phyloP scores from a whole-genome alignment of 2,329 filamentous ascomycete genomes.

The Claviceps sp. region DNA sequence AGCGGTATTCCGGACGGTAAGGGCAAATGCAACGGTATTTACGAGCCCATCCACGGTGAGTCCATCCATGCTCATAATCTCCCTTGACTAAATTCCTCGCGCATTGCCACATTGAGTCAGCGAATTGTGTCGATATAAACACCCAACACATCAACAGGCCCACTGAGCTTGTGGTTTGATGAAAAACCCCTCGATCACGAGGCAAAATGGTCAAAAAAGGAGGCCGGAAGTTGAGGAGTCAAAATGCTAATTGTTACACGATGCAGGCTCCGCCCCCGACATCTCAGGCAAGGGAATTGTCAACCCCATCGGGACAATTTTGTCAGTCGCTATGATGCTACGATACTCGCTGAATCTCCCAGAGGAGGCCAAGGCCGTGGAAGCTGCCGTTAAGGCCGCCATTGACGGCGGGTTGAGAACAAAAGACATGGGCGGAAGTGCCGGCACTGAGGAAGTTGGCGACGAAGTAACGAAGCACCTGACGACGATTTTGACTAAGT shows the following conservation, averaged over 20 bases:
- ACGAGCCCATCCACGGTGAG: slow-evolving; percentile 60
- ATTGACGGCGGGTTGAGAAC: slow-evolving; percentile 71
- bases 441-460: slow-evolving; percentile 58
- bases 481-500: slow-evolving; percentile 34
- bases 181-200: neutral
- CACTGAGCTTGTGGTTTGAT: neutral
- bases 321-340: slow-evolving; percentile 92
- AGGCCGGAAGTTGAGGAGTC: neutral
- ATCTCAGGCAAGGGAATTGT: slow-evolving; percentile 54
- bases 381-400: slow-evolving; percentile 65
- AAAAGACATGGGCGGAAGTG: slow-evolving; percentile 69
- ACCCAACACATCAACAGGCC: too few species aligned
- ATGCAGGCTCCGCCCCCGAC: slow-evolving; percentile 46
- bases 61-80: too few species aligned
- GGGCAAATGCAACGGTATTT: slow-evolving; percentile 51
- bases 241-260: neutral
- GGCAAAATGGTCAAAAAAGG: neutral
- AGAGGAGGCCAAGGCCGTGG: slow-evolving; percentile 63
- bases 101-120: too few species aligned
- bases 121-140: too few species aligned
- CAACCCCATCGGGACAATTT: slow-evolving; percentile 71
- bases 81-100: neutral
- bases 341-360: slow-evolving; percentile 79
- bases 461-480: slow-evolving; percentile 67
- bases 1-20: slow-evolving; percentile 23